Percentiles rank a stretch among this genome's conserved stretches.
These are phyloP conservation scores for Ophiostoma perfectum DNA, from an alignment of 2,329 filamentous ascomycete genomes.

Conservation along the genomic window DNA sequence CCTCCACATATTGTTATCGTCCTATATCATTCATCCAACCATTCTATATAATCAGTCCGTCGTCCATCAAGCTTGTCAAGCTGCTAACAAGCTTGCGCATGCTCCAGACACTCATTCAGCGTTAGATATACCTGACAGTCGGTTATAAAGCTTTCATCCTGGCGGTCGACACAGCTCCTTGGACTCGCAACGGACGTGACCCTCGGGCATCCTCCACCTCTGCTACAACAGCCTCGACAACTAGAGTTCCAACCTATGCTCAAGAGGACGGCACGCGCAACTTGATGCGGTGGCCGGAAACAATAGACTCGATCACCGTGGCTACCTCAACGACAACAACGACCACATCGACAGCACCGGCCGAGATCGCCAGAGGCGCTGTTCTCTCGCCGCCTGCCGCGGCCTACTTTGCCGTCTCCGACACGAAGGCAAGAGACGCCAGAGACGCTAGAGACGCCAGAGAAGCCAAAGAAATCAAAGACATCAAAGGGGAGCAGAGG, in stretches of 20 bases:
- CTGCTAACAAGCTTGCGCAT: not conserved
- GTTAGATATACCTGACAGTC: not conserved
- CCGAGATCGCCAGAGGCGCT: conserved; percentile 7
- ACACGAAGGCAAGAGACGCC: not conserved
- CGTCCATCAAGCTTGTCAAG: not conserved
- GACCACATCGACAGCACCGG: conserved; percentile 5
- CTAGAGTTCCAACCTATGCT: not conserved
- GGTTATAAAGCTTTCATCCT: conserved; percentile 23
- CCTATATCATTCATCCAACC: not conserved
- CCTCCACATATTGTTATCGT: not conserved
- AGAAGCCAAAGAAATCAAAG: not conserved
- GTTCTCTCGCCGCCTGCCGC: conserved; percentile 12
- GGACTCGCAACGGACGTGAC: conserved; percentile 15
- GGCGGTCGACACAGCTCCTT: conserved; percentile 29
- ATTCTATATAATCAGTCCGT: not conserved
- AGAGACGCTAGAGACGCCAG: not conserved
- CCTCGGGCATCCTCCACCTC: not conserved
- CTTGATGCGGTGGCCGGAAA: conserved; percentile 12
- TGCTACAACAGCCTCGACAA: not conserved
- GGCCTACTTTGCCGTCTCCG: conserved; percentile 14
- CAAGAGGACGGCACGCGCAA: not conserved
- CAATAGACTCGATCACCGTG: conserved; percentile 16
- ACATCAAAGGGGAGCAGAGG: not conserved
- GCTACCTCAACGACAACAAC: conserved; percentile 17
- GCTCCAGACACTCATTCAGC: not conserved